Percentiles rank a stretch among this genome's conserved stretches.
These are phyloP conservation scores for Leccinum variabile DNA, from an alignment of 1,284 basidiomycete species.

Conservation along the genomic window DNA sequence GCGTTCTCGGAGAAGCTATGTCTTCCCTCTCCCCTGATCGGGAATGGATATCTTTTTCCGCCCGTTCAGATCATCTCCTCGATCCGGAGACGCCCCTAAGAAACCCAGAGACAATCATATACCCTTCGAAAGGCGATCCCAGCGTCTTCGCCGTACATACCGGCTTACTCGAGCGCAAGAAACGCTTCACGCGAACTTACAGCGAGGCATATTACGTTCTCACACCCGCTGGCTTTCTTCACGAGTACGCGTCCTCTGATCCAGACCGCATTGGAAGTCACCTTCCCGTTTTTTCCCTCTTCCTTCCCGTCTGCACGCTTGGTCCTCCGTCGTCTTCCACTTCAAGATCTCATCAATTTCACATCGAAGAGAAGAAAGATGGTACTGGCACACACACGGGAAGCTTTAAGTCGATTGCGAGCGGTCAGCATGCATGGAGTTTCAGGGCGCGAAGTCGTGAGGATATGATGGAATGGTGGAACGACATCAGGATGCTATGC, in stretches of 20 bases:
- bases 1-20: slow-evolving; percentile 77
- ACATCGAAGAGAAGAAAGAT: slow-evolving; percentile 91
- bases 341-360: slow-evolving; percentile 91
- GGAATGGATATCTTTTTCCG: slow-evolving; percentile 97
- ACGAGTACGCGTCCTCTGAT: slow-evolving; percentile 87
- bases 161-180: slow-evolving; percentile 94
- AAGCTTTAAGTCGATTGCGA: slow-evolving; percentile 39
- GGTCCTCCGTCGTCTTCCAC: slow-evolving; percentile 83
- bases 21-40: slow-evolving; percentile 85
- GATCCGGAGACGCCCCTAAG: slow-evolving; percentile 95
- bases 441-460: slow-evolving; percentile 91
- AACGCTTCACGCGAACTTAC: slow-evolving; percentile 92
- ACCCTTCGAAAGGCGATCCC: slow-evolving; percentile 94
- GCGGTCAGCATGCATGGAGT: slow-evolving; percentile 76
- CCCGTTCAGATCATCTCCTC: slow-evolving; percentile 91
- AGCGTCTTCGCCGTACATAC: slow-evolving; percentile 87
- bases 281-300: slow-evolving; percentile 83
- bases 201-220: slow-evolving; percentile 91
- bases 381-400: slow-evolving; percentile 68
- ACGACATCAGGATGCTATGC: slow-evolving; percentile 95
- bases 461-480: slow-evolving; percentile 99
- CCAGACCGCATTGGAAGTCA: slow-evolving; percentile 56
- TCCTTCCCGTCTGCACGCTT: slow-evolving; percentile 94
- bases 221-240: slow-evolving; percentile 93
- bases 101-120: slow-evolving; percentile 79